Evolutionary conservation across 495 filamentous ascomycete genomes (phyloP), one percentile per base, ranked within the genome.

Genomic region (Aspergillus biplanus): DNA sequence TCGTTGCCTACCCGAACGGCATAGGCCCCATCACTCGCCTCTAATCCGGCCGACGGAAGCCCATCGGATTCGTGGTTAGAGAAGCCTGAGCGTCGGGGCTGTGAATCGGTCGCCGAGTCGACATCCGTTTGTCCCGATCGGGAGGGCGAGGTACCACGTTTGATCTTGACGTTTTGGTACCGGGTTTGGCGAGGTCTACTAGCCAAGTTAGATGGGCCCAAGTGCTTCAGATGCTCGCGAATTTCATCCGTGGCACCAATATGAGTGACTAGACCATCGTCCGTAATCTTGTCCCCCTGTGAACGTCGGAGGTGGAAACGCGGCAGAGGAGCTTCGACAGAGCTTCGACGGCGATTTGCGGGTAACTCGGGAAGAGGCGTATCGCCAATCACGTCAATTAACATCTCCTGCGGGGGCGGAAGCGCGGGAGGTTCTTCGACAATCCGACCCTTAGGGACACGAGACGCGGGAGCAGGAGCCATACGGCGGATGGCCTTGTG

Each of bases 401-500:
- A 65, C 42, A 76, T 61, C 46, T 71, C 76, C 6, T 70, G 57
- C 31, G 73, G 59, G 31, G 73, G 59, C 6, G 71, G 59, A 8
- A 71, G 65, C 58, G 69, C 67, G 7, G 79, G 79, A 13, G 78
- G 70, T 55, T 82, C 76, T 69, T 85, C 77, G 37, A 86, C 78
- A 65, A 87, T 76, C 64, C 78, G 76, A 57, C 85, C 83, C 68
- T 89, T 88, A 16, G 83, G 80, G 52, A 87, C 77, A 61, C 88
- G 77, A 48, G 80, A 79, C 67, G 84, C 81, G 37, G 89, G 89
- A 0, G 89, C 89, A 7, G 87, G 87, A 27, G 84, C 76, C 75
- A 89, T 82, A 27, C 95, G 90, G 34, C 95, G 85, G 65, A 99
- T 97, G 7, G 94, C 96, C 75, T 97, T 98, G 79, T 97, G 87